Conservation (phyloP, 176 grass and related monocot genomes). For the Aegilops umbellulata region DNA sequence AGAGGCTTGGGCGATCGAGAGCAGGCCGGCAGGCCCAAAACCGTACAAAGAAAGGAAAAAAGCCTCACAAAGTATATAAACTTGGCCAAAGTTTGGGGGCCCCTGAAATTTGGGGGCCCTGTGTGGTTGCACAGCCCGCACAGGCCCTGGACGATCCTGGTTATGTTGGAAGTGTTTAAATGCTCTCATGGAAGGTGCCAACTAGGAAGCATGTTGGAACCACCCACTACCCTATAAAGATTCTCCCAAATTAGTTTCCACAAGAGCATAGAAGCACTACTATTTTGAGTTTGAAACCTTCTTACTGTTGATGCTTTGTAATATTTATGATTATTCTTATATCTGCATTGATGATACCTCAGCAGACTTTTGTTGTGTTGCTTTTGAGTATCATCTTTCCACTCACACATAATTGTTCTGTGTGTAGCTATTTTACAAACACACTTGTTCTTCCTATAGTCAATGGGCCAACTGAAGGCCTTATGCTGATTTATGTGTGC, state of each 20-base stretch:
- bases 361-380: background rate
- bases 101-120: too few relatives aligned
- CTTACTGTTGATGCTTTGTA: background rate
- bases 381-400: background rate
- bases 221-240: background rate
- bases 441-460: slow-evolving; percentile 92
- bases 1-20: too few relatives aligned
- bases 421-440: slow-evolving; percentile 91
- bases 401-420: slow-evolving; percentile 9
- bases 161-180: background rate
- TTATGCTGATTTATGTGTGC: slow-evolving; percentile 95
- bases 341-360: background rate
- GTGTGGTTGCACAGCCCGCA: too few relatives aligned
- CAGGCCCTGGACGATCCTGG: too few relatives aligned
- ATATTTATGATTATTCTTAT: background rate
- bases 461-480: slow-evolving; percentile 97
- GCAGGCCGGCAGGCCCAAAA: too few relatives aligned
- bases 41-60: too few relatives aligned
- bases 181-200: background rate
- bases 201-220: background rate
- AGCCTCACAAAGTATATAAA: too few relatives aligned
- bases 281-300: slow-evolving; percentile 1
- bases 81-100: too few relatives aligned
- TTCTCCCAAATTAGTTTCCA: slow-evolving; percentile 1
- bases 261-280: slow-evolving; percentile 3